Conservation (phyloP, 1,284 basidiomycete species). For the Singerocomus inundabilis region DNA sequence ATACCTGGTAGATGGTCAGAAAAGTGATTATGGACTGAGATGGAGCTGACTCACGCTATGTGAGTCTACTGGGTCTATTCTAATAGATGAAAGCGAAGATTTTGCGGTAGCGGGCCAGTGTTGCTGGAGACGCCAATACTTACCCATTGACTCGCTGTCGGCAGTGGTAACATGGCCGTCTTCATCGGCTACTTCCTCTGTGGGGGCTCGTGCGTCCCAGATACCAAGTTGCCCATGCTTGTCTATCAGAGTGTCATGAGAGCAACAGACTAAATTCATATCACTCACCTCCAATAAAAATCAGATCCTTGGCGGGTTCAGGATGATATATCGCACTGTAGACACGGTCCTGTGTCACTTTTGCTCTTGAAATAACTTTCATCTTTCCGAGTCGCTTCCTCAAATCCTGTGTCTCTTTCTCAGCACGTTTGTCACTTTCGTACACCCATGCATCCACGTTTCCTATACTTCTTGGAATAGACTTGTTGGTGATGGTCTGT, state of each 20-base stretch:
- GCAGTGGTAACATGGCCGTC: constrained; percentile 48
- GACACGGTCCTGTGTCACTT: constrained; percentile 69
- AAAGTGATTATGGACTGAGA: not conserved
- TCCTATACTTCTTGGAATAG: constrained; percentile 41
- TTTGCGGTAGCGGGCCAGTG: constrained; percentile 80
- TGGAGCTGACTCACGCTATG: constrained; percentile 52
- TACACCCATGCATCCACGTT: constrained; percentile 52
- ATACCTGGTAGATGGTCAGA: constrained; percentile 48
- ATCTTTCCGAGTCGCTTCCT: constrained; percentile 52
- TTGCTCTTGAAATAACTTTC: constrained; percentile 67
- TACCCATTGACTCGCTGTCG: constrained; percentile 57
- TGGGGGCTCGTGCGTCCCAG: constrained; percentile 73
- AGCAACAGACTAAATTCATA: not conserved
- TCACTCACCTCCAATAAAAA: constrained; percentile 70
- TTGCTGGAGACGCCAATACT: constrained; percentile 73
- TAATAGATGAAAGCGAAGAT: constrained; percentile 74
- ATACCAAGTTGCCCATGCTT: constrained; percentile 78
- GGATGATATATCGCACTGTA: constrained; percentile 79
- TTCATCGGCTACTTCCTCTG: constrained; percentile 61
- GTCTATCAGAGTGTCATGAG: constrained; percentile 42
- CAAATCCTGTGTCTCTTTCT: constrained; percentile 49
- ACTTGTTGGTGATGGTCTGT: constrained; percentile 36
- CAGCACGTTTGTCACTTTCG: constrained; percentile 43
- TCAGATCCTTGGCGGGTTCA: constrained; percentile 72
- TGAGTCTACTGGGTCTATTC: constrained; percentile 68